Percentiles rank a stretch among this genome's conserved stretches.
Conservation (phyloP, 768 basidiomycete genomes). For the Trametes meyenii region DNA sequence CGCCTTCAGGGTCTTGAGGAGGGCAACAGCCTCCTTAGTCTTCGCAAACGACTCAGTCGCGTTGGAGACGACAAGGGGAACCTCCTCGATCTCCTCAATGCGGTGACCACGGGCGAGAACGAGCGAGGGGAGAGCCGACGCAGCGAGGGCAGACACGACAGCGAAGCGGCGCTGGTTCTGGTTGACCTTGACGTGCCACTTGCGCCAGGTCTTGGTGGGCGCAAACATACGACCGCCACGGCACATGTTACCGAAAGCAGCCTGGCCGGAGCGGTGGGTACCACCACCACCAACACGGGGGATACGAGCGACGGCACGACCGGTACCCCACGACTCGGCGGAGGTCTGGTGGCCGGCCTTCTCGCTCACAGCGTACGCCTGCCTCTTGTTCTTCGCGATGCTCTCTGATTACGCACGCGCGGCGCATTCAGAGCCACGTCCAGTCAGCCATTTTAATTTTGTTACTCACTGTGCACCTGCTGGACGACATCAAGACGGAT, state of each 20-base stretch:
- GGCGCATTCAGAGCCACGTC: neutral
- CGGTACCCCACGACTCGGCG: conserved; percentile 99
- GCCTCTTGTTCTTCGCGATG: conserved; percentile 96
- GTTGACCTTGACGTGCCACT: conserved; percentile 99
- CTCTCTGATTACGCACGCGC: conserved; percentile 64
- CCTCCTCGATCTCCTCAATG: conserved; percentile 95
- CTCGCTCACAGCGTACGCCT: conserved; percentile 94
- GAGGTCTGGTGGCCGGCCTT: conserved; percentile 99
- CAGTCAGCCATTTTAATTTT: neutral
- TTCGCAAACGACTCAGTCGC: conserved; percentile 86
- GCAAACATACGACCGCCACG: conserved; percentile 99
- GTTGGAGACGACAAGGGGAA: conserved; percentile 87
- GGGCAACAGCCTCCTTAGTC: conserved; percentile 95
- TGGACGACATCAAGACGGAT: conserved; percentile 98
- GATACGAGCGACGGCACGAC: conserved; percentile 99
- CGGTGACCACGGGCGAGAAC: conserved; percentile 99
- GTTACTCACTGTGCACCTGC: conserved; percentile 95
- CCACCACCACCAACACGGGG: conserved; percentile 99
- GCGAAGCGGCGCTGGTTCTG: conserved; percentile 99
- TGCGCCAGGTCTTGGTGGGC: conserved; percentile 99
- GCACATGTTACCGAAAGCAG: conserved; percentile 99
- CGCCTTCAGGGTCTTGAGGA: conserved; percentile 88
- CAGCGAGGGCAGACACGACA: conserved; percentile 95
- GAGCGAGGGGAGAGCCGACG: conserved; percentile 95
- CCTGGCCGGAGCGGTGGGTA: conserved; percentile 98